phyloP scores from a whole-genome alignment of 1,284 basidiomycete species.

The Omphalotus olearius region DNA sequence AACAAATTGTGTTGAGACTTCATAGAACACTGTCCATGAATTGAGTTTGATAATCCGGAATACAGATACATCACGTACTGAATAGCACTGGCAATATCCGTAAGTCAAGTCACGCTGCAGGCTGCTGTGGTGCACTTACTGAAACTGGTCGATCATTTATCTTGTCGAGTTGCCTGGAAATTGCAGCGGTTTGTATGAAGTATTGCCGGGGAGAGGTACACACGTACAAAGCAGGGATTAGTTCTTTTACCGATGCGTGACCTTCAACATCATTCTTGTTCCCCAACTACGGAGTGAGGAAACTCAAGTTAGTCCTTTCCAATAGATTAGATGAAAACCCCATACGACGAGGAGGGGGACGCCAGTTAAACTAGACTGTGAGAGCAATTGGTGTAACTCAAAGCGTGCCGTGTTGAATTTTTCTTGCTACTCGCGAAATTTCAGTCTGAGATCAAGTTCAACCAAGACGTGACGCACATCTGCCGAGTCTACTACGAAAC shows the following conservation, averaged over 20 bases:
- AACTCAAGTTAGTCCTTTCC: neutral
- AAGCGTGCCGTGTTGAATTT: conserved; percentile 86
- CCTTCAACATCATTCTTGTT: conserved; percentile 93
- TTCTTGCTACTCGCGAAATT: conserved; percentile 47
- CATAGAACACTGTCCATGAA: conserved; percentile 71
- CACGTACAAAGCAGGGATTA: conserved; percentile 78
- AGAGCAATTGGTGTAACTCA: conserved; percentile 85
- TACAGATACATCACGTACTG: conserved; percentile 43
- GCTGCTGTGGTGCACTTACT: conserved; percentile 41
- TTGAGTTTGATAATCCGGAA: conserved; percentile 11
- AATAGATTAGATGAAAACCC: conserved; percentile 9
- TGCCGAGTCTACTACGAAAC: conserved; percentile 88
- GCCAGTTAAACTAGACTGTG: conserved; percentile 66
- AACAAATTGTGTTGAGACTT: conserved; percentile 92
- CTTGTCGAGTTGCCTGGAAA: conserved; percentile 68
- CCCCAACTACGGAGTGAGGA: conserved; percentile 55
- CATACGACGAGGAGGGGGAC: conserved; percentile 87
- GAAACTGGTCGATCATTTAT: conserved; percentile 84
- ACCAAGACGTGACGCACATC: conserved; percentile 55
- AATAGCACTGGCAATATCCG: conserved; percentile 60
- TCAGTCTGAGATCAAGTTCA: neutral
- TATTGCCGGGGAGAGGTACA: conserved; percentile 8
- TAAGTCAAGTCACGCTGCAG: conserved; percentile 12
- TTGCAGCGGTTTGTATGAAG: conserved; percentile 3
- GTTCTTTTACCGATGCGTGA: conserved; percentile 80